Evolutionary conservation across 352 stramenopile species (phyloP).

Genomic region (Pythium apleroticum): DNA sequence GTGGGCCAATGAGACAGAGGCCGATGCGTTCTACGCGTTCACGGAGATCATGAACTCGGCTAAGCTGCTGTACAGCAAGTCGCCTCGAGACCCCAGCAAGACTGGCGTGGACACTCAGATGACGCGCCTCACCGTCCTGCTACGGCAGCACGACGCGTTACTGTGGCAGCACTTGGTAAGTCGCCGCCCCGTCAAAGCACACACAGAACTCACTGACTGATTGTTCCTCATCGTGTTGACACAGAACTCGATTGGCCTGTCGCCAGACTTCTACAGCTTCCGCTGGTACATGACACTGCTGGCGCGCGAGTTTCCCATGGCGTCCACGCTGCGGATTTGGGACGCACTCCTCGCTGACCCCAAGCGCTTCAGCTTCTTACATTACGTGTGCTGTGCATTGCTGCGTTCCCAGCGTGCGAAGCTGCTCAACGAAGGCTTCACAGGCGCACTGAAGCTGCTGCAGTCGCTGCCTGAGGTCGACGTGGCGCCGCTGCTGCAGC

Average conservation of each 20-base stretch:
- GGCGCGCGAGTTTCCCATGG: conserved; percentile 59
- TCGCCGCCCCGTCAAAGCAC: not conserved
- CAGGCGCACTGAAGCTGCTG: conserved; percentile 39
- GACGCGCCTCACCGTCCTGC: conserved; percentile 40
- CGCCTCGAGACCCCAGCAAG: conserved; percentile 43
- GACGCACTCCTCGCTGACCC: conserved; percentile 56
- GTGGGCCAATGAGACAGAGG: conserved; percentile 41
- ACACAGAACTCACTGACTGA: conserved; percentile 11
- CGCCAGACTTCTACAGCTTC: conserved; percentile 64
- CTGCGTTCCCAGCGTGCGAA: conserved; percentile 45
- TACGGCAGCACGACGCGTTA: conserved; percentile 58
- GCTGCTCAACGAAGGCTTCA: conserved; percentile 46
- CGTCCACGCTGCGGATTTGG: conserved; percentile 55
- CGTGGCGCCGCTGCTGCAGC: conserved; percentile 35
- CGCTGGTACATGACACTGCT: conserved; percentile 77
- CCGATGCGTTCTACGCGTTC: conserved; percentile 59
- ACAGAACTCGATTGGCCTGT: conserved; percentile 65
- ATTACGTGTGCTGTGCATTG: conserved; percentile 63
- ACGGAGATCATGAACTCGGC: conserved; percentile 46
- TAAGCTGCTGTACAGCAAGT: conserved; percentile 46
- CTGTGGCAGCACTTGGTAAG: conserved; percentile 70
- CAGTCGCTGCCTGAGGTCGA: conserved; percentile 37
- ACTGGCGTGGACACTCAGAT: conserved; percentile 64
- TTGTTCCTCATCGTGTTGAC: not conserved
- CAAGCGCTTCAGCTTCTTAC: conserved; percentile 68